Evolutionary conservation across 768 basidiomycete genomes (phyloP).

Genomic region (Cantharellus anzutake): DNA sequence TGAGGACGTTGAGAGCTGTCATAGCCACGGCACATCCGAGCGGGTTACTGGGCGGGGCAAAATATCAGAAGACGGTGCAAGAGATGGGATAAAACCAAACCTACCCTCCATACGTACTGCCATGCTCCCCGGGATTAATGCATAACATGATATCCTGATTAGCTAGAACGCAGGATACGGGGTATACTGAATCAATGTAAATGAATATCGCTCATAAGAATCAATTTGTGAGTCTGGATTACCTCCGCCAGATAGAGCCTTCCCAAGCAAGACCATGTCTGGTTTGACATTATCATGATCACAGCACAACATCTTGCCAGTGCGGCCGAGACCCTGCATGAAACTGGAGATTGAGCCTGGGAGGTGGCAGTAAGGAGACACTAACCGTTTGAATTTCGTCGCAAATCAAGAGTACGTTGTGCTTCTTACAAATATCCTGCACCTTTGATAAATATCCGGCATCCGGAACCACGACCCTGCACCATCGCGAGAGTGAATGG

Average conservation of each 20-base stretch:
- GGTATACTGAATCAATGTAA: conserved; percentile 43
- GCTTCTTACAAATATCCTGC: conserved; percentile 70
- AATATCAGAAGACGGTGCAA: background rate
- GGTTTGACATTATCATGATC: conserved; percentile 79
- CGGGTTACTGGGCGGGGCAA: conserved; percentile 43
- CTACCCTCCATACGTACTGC: conserved; percentile 87
- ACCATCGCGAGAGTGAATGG: background rate
- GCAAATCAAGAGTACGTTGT: conserved; percentile 90
- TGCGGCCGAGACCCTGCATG: conserved; percentile 64
- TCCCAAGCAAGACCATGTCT: conserved; percentile 84
- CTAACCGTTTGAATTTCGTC: conserved; percentile 93
- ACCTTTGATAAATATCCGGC: conserved; percentile 66
- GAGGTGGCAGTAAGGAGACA: background rate
- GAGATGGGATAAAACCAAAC: conserved; percentile 13
- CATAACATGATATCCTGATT: conserved; percentile 85
- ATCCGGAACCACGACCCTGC: conserved; percentile 80
- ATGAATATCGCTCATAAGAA: background rate
- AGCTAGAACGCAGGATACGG: conserved; percentile 87
- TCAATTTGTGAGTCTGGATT: conserved; percentile 13
- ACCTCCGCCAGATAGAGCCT: conserved; percentile 93
- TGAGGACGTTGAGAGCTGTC: conserved; percentile 78
- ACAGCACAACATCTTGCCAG: conserved; percentile 83
- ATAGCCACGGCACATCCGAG: conserved; percentile 93
- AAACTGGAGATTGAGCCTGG: background rate
- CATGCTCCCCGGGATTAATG: conserved; percentile 89